A percentile compares a stretch with the other conserved stretches of the same genome.
Evolutionary conservation across 176 grass and related monocot genomes (phyloP).

Genomic region (Dendrocalamus sinicus): DNA sequence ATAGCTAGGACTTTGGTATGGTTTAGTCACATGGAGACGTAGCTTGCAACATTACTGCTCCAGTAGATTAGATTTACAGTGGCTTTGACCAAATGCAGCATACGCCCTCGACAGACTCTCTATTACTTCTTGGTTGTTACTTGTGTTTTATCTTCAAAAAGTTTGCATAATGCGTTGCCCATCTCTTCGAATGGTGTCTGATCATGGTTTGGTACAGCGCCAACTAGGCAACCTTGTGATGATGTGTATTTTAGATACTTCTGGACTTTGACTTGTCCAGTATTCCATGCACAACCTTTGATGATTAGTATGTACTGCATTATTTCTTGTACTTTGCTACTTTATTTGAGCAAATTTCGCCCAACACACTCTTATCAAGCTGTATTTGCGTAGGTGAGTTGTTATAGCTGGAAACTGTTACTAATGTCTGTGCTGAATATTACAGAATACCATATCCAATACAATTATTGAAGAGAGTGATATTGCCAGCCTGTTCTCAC

Average conservation of each 20-base stretch:
- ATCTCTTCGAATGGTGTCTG: neutral
- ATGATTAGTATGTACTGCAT: neutral
- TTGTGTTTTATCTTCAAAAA: neutral
- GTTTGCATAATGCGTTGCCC: neutral
- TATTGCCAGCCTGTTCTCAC: slow-evolving; percentile 57
- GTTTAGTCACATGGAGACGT: neutral
- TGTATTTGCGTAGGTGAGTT: neutral
- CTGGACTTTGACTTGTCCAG: neutral
- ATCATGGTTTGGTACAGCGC: neutral
- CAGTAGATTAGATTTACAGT: neutral
- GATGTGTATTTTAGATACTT: slow-evolving; percentile 7
- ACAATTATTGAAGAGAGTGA: slow-evolving; percentile 61
- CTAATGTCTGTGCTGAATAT: slow-evolving; percentile 42
- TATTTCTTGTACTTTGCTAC: neutral
- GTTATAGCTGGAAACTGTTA: slow-evolving; percentile 10
- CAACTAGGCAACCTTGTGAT: neutral
- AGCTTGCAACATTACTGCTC: neutral
- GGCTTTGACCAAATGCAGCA: neutral
- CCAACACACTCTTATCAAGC: slow-evolving; percentile 3
- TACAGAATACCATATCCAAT: slow-evolving; percentile 56
- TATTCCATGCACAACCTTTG: slow-evolving; percentile 6
- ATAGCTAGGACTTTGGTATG: neutral
- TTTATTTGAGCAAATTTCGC: neutral
- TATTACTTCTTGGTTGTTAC: neutral
- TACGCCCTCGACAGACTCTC: neutral